Evolutionary conservation across 371 early-diverging fungal species (phyloP).

Genomic region (Circinella minor): DNA sequence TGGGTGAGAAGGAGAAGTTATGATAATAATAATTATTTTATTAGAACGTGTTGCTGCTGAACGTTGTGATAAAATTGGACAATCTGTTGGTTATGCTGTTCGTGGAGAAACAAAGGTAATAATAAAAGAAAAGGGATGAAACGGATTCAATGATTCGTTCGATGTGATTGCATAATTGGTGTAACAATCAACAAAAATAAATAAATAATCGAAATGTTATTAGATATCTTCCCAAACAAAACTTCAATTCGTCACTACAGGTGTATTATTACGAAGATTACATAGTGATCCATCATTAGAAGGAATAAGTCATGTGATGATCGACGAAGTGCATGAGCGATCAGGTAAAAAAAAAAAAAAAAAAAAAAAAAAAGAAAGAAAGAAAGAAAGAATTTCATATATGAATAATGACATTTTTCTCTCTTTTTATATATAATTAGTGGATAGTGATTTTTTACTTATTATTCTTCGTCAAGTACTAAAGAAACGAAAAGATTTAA

Average conservation of each 20-base stretch:
- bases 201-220: background rate
- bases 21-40: too few species aligned
- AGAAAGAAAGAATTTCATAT: background rate
- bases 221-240: slow-evolving; percentile 60
- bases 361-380: background rate
- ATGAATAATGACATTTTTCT: too few species aligned
- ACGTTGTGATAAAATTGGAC: slow-evolving; percentile 56
- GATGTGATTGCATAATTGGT: slow-evolving; percentile 1
- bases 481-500: slow-evolving; percentile 51
- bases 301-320: slow-evolving; percentile 72
- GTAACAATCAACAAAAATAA: background rate
- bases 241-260: slow-evolving; percentile 85
- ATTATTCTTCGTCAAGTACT: slow-evolving; percentile 62
- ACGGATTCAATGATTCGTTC: background rate
- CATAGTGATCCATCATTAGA: slow-evolving; percentile 71
- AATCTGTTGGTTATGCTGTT: slow-evolving; percentile 65
- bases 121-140: too few species aligned
- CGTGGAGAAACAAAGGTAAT: slow-evolving; percentile 68
- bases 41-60: slow-evolving; percentile 76
- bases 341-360: slow-evolving; percentile 39
- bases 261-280: slow-evolving; percentile 79
- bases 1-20: too few species aligned
- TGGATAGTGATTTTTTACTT: slow-evolving; percentile 68
- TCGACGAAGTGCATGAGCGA: slow-evolving; percentile 84
- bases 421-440: slow-evolving; percentile 16